Evolutionary conservation across 2,329 filamentous ascomycete genomes (phyloP), one percentile per base, ranked within the genome.

Genomic region (Phaeosphaeria sp.): DNA sequence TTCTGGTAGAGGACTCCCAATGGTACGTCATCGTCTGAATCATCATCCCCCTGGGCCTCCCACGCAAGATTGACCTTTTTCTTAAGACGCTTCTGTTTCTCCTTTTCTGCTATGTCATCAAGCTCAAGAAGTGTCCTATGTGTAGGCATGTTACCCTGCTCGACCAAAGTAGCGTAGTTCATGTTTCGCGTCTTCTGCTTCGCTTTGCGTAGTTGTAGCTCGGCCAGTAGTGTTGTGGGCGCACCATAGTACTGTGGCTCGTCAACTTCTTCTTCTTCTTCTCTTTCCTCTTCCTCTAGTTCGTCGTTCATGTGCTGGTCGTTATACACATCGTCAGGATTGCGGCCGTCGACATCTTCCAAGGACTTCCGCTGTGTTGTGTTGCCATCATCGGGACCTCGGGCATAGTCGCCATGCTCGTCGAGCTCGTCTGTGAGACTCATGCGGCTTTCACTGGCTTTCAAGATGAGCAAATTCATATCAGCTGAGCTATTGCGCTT

Each of bases 141-240:
- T 1, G 62, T 56, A 17, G 66, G 65, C 46, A 70, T 64, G 84
- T 96, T 89, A n/a, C 92, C 93, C 54, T 90, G 88, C 20, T 90
- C 89, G 65, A 82, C 85, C 0, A 83, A 80, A 15, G 84, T 86
- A 30, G 85, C 83, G 21, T 89, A 84, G 15, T 90, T 90, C 21
- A 88, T 86, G 27, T 89, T 95, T 36, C 95, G 88, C 60, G 89
- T 83, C 76, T 92, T 93, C 69, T 96, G 89, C 67, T 97, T 91
- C 58, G 91, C 89, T 74, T 99, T 98, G 50, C 95, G 90, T 63
- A 96, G 80, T 73, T 97, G 92, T 7, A 99, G 82, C 74, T 99
- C 95, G 0, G 95, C 95, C 22, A 99, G 85, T 0, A 99, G 84
- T 0, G 95, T 99, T 0, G 93, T 96, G 0, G 95, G 95, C 3